phyloP scores from a whole-genome alignment of 495 filamentous ascomycete genomes.

The Letharia columbiana region DNA sequence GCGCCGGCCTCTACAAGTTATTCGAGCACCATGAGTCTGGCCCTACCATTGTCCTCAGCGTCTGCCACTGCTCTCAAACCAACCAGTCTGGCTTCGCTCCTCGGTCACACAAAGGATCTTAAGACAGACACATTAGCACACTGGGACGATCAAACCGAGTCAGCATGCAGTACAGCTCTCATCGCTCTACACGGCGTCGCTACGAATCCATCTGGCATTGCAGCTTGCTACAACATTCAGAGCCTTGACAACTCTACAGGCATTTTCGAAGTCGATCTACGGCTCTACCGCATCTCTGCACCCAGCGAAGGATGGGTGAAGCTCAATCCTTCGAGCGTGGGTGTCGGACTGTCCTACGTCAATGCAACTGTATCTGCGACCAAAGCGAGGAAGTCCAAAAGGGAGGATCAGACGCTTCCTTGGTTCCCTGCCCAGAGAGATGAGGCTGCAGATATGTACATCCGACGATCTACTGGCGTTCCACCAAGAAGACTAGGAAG shows the following conservation, averaged over 20 bases:
- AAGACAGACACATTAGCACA: background rate
- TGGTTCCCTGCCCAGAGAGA: slow-evolving; percentile 1
- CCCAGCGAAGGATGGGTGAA: slow-evolving; percentile 50
- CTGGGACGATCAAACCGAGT: slow-evolving; percentile 18
- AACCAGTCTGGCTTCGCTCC: background rate
- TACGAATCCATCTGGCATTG: slow-evolving; percentile 58
- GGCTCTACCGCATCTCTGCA: slow-evolving; percentile 53
- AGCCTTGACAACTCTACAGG: slow-evolving; percentile 53
- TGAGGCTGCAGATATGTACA: slow-evolving; percentile 11
- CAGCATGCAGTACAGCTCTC: slow-evolving; percentile 15
- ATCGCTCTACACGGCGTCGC: background rate
- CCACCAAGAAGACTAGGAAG: background rate
- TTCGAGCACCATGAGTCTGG: too few species aligned
- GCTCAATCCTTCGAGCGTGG: slow-evolving; percentile 46
- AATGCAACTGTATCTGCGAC: slow-evolving; percentile 48
- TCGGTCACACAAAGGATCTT: background rate
- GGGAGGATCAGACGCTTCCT: background rate
- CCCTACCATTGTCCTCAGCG: background rate
- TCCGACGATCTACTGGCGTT: background rate
- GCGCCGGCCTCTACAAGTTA: background rate
- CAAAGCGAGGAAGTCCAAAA: slow-evolving; percentile 23
- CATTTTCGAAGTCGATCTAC: slow-evolving; percentile 60
- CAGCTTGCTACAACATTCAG: slow-evolving; percentile 70
- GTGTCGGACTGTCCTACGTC: slow-evolving; percentile 49
- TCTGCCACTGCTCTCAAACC: background rate